Evolutionary conservation across 2,329 filamentous ascomycete genomes (phyloP).

Genomic region (Coniochaeta sp.): DNA sequence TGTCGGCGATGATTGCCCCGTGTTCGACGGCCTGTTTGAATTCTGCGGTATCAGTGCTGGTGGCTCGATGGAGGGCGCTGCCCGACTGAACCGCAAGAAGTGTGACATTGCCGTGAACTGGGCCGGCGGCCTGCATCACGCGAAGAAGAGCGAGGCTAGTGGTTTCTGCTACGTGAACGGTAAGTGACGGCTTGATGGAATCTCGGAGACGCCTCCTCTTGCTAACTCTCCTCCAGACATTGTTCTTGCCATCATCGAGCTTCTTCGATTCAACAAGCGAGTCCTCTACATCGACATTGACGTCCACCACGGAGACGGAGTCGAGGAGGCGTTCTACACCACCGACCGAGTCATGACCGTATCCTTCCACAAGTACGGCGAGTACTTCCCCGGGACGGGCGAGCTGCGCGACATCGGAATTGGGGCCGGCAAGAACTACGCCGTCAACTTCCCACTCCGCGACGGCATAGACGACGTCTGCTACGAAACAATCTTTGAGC

Average conservation of each 20-base stretch:
- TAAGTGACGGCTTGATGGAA: slow-evolving; percentile 30
- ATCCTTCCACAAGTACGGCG: slow-evolving; percentile 96
- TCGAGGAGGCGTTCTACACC: slow-evolving; percentile 80
- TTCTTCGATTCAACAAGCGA: slow-evolving; percentile 82
- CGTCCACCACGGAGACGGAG: slow-evolving; percentile 79
- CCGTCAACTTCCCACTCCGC: slow-evolving; percentile 84
- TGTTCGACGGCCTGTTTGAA: slow-evolving; percentile 96
- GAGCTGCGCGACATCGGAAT: slow-evolving; percentile 81
- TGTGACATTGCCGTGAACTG: slow-evolving; percentile 98
- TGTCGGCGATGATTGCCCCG: slow-evolving; percentile 92
- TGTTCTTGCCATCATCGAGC: slow-evolving; percentile 87
- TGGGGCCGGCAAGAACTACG: slow-evolving; percentile 81
- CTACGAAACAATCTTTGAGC: slow-evolving; percentile 87
- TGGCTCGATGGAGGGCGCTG: slow-evolving; percentile 87
- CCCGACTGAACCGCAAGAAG: slow-evolving; percentile 81
- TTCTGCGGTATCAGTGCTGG: slow-evolving; percentile 94
- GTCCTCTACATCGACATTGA: slow-evolving; percentile 97
- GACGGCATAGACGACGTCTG: slow-evolving; percentile 87
- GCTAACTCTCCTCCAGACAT: slow-evolving; percentile 57
- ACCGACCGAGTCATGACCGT: slow-evolving; percentile 82
- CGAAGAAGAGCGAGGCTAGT: slow-evolving; percentile 92
- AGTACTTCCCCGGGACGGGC: slow-evolving; percentile 90
- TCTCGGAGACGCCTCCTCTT: neutral
- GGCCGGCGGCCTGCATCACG: slow-evolving; percentile 95
- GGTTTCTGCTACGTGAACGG: slow-evolving; percentile 99